These are phyloP conservation scores for Fusarium longipes DNA, from an alignment of 2,329 filamentous ascomycete genomes.

Conservation along the genomic window DNA sequence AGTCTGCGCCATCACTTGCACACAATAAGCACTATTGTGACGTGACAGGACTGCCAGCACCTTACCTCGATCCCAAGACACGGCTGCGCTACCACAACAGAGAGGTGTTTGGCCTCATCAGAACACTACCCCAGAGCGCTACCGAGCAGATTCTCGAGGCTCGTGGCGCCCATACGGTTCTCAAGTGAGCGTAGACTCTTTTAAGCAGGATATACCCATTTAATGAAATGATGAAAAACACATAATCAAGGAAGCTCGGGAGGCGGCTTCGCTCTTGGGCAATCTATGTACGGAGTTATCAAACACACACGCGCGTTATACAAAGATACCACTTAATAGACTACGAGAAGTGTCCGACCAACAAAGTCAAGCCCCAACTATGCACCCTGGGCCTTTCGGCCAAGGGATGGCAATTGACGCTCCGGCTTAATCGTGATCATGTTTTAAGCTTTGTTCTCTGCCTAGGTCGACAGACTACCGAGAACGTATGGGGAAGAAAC, in stretches of 20 bases:
- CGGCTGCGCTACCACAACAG: constrained; percentile 91
- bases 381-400: constrained; percentile 83
- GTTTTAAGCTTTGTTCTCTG: constrained; percentile 73
- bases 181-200: constrained; percentile 74
- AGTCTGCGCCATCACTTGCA: constrained; percentile 88
- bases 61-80: constrained; percentile 95
- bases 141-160: constrained; percentile 91
- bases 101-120: constrained; percentile 88
- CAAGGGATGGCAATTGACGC: constrained; percentile 85
- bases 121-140: constrained; percentile 81
- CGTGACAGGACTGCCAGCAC: constrained; percentile 89
- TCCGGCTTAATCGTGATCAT: constrained; percentile 99
- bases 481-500: constrained; percentile 72
- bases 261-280: not conserved
- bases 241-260: not conserved
- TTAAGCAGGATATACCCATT: constrained; percentile 3
- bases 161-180: constrained; percentile 88
- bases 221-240: constrained; percentile 10
- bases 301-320: constrained; percentile 10
- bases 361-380: constrained; percentile 97
- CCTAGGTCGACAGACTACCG: constrained; percentile 83
- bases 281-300: constrained; percentile 12
- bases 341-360: constrained; percentile 73
- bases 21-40: constrained; percentile 94
- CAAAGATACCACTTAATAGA: constrained; percentile 16